Percentiles rank a stretch among this genome's conserved stretches.
Evolutionary conservation across 2,329 filamentous ascomycete species (phyloP).

Genomic region (Didymella glomerata): DNA sequence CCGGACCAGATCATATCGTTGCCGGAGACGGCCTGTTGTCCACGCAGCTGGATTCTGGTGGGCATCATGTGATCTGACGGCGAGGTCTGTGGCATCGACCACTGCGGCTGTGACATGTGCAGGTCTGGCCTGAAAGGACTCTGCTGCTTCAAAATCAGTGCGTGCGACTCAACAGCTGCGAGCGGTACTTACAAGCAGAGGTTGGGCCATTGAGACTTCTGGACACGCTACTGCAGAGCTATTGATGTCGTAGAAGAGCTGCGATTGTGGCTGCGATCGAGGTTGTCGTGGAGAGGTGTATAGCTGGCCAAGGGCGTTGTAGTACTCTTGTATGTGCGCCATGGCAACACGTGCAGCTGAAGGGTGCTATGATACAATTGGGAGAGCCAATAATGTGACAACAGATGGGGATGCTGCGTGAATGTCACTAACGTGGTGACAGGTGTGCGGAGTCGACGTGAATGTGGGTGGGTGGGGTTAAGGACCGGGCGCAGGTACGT

Average conservation of each 20-base stretch:
- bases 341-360: slow-evolving; percentile 23
- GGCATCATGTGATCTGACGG: not conserved
- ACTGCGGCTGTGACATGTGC: slow-evolving; percentile 14
- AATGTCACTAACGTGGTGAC: slow-evolving; percentile 12
- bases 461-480: slow-evolving; percentile 29
- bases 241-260: slow-evolving; percentile 9
- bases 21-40: not conserved
- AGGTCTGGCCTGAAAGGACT: slow-evolving; percentile 19
- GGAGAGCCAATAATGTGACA: slow-evolving; percentile 12
- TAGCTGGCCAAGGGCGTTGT: slow-evolving; percentile 3
- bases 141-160: slow-evolving; percentile 21
- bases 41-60: not conserved
- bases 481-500: slow-evolving; percentile 24
- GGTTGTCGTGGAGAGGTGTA: slow-evolving; percentile 15
- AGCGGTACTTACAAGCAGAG: slow-evolving; percentile 25
- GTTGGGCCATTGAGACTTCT: slow-evolving; percentile 26
- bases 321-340: slow-evolving; percentile 26
- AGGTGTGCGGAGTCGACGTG: slow-evolving; percentile 25
- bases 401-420: slow-evolving; percentile 8
- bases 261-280: slow-evolving; percentile 13
- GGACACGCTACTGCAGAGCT: slow-evolving; percentile 1
- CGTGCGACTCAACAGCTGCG: not conserved
- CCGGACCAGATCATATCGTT: slow-evolving; percentile 2
- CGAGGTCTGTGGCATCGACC: slow-evolving; percentile 12
- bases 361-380: slow-evolving; percentile 3